Base-by-base conservation (phyloP, 2,329 filamentous ascomycete species). In the Colletotrichum brevisporum region DNA sequence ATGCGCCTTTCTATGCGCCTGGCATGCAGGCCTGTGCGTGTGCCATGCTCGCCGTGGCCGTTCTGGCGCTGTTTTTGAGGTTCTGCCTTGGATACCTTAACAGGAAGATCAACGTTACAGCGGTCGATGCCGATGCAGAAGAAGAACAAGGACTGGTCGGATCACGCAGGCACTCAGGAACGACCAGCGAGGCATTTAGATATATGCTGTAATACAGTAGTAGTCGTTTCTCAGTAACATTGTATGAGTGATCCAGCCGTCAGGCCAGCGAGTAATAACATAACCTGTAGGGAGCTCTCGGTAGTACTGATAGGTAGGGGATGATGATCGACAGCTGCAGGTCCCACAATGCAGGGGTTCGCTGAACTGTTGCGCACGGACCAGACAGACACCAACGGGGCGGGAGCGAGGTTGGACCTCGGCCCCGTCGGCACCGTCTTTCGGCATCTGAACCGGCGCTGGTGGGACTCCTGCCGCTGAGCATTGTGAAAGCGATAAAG, bases 1-100 rank as follows among this genome's bases (percentile, higher is more conserved):
- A 92, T 70, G 86, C 82, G 10, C 90, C 90, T 1, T 91, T 86
- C 76, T 93, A 91, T 75, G 81, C 87, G 3, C 79, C 74, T 1
- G 91, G 91, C 2, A 92, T 92, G 89, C 80, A 80, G 36, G 81
- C 85, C 1, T 93, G 91, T 73, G 88, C 89, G 0, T 81, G 77
- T 10, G 90, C 90, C 67, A 92, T 93, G 90, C 71, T 86, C 3
- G 78, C 81, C 1, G 90, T 92, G 5, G 89, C 88, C 2, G 67
- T 83, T 0, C 74, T 92, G 67, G 89, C 89, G 0, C 71, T 84
- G 39, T 74, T 79, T 10, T 77, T 92, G 78, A 84, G 90, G 63
- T 67, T 82, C n/a, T 83, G 89, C 36, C 75, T 93, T 43, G 77
- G 76, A 53, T 76, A 83, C 61, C 79, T 83, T 75, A 92, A 92